These are phyloP conservation scores for Naganishia antarctica DNA, from an alignment of 768 basidiomycete species.

Conservation along the genomic window DNA sequence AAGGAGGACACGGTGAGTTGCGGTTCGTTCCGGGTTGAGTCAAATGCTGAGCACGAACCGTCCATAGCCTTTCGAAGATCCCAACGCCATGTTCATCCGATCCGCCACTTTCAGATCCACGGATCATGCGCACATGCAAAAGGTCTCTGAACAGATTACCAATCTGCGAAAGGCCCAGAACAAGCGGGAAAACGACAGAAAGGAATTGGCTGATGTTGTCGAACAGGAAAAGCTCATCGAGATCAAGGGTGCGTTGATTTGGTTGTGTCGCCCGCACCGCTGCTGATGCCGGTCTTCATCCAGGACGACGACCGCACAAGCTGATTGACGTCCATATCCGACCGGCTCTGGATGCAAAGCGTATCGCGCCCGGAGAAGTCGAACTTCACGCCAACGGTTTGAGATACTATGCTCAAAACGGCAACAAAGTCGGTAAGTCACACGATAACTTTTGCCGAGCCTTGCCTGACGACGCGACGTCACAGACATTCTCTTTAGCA, in stretches of 20 bases:
- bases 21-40: neutral
- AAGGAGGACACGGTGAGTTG: constrained; percentile 86
- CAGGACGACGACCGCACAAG: constrained; percentile 66
- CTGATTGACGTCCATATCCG: constrained; percentile 88
- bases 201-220: constrained; percentile 95
- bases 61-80: constrained; percentile 73
- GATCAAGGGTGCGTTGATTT: constrained; percentile 60
- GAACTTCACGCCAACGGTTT: constrained; percentile 98
- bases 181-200: constrained; percentile 94
- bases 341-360: constrained; percentile 89
- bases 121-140: constrained; percentile 82
- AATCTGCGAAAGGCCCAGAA: constrained; percentile 94
- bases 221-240: constrained; percentile 88
- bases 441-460: neutral
- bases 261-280: neutral
- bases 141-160: constrained; percentile 82
- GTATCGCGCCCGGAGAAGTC: constrained; percentile 83
- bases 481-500: constrained; percentile 91
- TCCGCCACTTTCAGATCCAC: constrained; percentile 88
- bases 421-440: constrained; percentile 79
- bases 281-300: neutral
- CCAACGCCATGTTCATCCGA: constrained; percentile 90
- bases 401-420: constrained; percentile 78
- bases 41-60: neutral
- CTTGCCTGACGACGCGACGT: neutral